These are phyloP conservation scores for Colletotrichum spinosum DNA, from an alignment of 2,329 filamentous ascomycete species.

Conservation along the genomic window DNA sequence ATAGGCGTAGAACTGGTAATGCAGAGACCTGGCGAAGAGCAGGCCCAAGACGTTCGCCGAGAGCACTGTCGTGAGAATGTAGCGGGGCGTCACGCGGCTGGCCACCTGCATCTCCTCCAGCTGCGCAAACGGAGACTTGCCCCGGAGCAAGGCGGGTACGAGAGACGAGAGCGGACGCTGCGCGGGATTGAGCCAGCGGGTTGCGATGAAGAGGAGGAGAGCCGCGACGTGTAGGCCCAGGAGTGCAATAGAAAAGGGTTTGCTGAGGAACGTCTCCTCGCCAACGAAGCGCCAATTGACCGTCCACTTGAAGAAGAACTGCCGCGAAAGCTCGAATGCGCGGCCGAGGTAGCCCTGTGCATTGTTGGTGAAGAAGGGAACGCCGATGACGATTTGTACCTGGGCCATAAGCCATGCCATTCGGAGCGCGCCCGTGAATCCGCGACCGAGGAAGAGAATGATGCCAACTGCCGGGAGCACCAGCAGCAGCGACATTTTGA, in stretches of 20 bases:
- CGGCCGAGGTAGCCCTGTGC: conserved; percentile 78
- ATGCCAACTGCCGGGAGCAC: conserved; percentile 83
- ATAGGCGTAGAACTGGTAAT: conserved; percentile 97
- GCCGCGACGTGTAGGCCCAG: conserved; percentile 73
- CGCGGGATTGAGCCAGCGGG: conserved; percentile 79
- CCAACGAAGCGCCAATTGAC: conserved; percentile 98
- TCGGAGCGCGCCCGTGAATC: conserved; percentile 72
- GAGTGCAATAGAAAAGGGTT: conserved; percentile 74
- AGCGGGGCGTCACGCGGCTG: conserved; percentile 73
- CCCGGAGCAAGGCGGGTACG: conserved; percentile 54
- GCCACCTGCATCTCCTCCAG: conserved; percentile 69
- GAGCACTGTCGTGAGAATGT: conserved; percentile 81
- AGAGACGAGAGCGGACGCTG: conserved; percentile 69
- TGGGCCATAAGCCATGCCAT: conserved; percentile 79
- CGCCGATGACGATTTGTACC: conserved; percentile 75
- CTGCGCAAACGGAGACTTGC: conserved; percentile 57
- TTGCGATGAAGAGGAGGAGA: conserved; percentile 74
- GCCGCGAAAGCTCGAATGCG: conserved; percentile 90
- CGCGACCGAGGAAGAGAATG: conserved; percentile 79
- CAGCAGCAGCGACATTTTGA: conserved; percentile 94
- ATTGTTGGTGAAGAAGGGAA: conserved; percentile 77
- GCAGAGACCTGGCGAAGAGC: conserved; percentile 86
- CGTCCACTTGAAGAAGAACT: conserved; percentile 98
- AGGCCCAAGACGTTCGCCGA: conserved; percentile 83
- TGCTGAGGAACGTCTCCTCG: conserved; percentile 80